A percentile compares a stretch with the other conserved stretches of the same genome.
Conservation (phyloP, 1,139 yeast species). For the Hyphopichia pseudoburtonii region DNA sequence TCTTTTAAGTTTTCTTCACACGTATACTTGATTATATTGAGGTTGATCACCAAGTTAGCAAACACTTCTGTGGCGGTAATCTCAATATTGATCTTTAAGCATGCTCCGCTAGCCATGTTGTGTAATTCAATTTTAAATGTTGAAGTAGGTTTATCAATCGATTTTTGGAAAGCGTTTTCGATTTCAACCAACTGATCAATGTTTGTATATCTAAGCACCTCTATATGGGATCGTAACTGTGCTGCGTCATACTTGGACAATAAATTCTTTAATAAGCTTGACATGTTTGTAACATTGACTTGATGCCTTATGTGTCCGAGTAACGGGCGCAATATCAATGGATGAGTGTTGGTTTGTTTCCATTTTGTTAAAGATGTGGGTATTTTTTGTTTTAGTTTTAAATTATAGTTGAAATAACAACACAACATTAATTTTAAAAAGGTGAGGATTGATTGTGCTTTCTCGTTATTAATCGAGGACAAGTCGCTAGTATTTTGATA, state of each 20-base stretch:
- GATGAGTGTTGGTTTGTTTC: slow-evolving; percentile 49
- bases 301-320: slow-evolving; percentile 71
- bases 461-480: slow-evolving; percentile 33
- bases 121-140: slow-evolving; percentile 19
- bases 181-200: slow-evolving; percentile 16
- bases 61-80: slow-evolving; percentile 43
- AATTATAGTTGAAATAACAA: slow-evolving; percentile 54
- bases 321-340: slow-evolving; percentile 61
- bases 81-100: slow-evolving; percentile 28
- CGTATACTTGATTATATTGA: slow-evolving; percentile 35
- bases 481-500: slow-evolving; percentile 31
- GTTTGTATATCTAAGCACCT: slow-evolving; percentile 27
- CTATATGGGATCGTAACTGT: slow-evolving; percentile 17
- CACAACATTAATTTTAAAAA: slow-evolving; percentile 62
- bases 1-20: slow-evolving; percentile 25
- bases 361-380: slow-evolving; percentile 53
- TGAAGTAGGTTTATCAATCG: slow-evolving; percentile 38
- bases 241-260: slow-evolving; percentile 16
- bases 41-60: slow-evolving; percentile 35
- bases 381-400: slow-evolving; percentile 44
- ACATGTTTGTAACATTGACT: slow-evolving; percentile 43
- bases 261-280: slow-evolving; percentile 39
- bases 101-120: slow-evolving; percentile 13
- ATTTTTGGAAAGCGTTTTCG: slow-evolving; percentile 39
- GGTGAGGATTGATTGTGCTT: slow-evolving; percentile 53